Percentiles rank a stretch among this genome's conserved stretches.
Conservation (phyloP, 164 flowering plant species). For the Vitis cinerea region DNA sequence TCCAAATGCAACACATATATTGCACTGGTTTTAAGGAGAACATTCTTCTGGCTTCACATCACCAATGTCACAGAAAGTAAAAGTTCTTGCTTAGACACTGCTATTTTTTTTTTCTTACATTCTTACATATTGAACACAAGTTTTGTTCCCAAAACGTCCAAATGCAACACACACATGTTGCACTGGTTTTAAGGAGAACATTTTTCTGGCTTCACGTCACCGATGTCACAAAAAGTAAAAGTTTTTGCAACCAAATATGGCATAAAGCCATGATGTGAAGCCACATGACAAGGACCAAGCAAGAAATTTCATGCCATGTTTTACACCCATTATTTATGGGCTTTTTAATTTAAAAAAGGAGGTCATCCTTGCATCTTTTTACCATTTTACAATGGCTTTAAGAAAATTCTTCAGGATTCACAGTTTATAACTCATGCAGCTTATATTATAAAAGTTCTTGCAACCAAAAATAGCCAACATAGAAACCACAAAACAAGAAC, state of each 20-base stretch:
- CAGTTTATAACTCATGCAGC: too few relatives aligned
- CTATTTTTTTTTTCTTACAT: too few relatives aligned
- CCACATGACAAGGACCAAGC: too few relatives aligned
- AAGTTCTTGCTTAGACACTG: neutral
- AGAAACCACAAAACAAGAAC: too few relatives aligned
- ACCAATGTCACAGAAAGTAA: neutral
- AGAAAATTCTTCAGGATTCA: too few relatives aligned
- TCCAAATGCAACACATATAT: slow-evolving; percentile 6
- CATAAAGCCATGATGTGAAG: neutral
- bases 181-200: slow-evolving; percentile 19
- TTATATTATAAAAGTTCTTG: neutral
- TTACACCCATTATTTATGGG: too few relatives aligned
- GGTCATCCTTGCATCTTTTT: too few relatives aligned
- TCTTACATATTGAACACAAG: neutral
- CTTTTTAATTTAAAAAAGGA: neutral
- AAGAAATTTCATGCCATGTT: too few relatives aligned
- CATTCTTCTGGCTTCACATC: slow-evolving; percentile 7
- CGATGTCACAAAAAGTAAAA: neutral
- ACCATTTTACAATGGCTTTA: too few relatives aligned
- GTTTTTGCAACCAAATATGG: neutral
- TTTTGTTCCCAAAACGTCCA: slow-evolving; percentile 4
- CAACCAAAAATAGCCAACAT: too few relatives aligned
- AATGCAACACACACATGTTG: slow-evolving; percentile 1
- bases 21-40: slow-evolving; percentile 19
- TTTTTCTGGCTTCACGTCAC: slow-evolving; percentile 1